These are phyloP conservation scores for Phytophthora agathidicida DNA, from an alignment of 352 stramenopile species.

Conservation along the genomic window DNA sequence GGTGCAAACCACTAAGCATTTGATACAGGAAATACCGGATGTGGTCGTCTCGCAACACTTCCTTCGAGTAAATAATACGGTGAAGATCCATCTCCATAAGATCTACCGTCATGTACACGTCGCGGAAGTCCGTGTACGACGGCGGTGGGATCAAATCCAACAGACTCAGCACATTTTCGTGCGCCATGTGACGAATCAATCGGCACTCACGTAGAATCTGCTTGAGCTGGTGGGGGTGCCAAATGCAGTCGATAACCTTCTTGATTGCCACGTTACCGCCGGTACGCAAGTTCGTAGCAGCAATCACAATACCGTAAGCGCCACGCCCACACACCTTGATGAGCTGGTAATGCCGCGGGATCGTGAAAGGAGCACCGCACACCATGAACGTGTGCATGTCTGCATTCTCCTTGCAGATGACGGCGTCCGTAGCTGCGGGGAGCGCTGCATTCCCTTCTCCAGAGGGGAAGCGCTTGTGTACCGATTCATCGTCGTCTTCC, in stretches of 20 bases:
- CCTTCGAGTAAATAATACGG: slow-evolving; percentile 93
- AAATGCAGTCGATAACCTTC: slow-evolving; percentile 92
- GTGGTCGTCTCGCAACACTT: slow-evolving; percentile 92
- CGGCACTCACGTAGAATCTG: slow-evolving; percentile 88
- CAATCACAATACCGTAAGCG: slow-evolving; percentile 91
- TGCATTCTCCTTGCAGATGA: slow-evolving; percentile 86
- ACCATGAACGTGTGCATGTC: slow-evolving; percentile 92
- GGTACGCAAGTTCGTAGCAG: slow-evolving; percentile 78
- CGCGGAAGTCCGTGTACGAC: slow-evolving; percentile 85
- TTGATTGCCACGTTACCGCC: slow-evolving; percentile 91
- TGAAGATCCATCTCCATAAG: slow-evolving; percentile 94
- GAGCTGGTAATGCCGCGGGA: slow-evolving; percentile 85
- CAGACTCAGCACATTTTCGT: slow-evolving; percentile 87
- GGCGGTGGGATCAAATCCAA: slow-evolving; percentile 85
- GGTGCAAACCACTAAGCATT: slow-evolving; percentile 87
- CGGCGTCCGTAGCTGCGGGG: slow-evolving; percentile 45
- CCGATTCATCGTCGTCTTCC: slow-evolving; percentile 31
- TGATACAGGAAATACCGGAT: slow-evolving; percentile 95
- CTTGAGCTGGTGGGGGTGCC: slow-evolving; percentile 90
- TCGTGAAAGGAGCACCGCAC: slow-evolving; percentile 87
- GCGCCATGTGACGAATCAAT: slow-evolving; percentile 85
- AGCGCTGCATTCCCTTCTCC: slow-evolving; percentile 27
- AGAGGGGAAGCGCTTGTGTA: slow-evolving; percentile 51
- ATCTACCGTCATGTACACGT: slow-evolving; percentile 92
- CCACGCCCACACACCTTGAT: slow-evolving; percentile 90